Percentiles rank a stretch among this genome's conserved stretches.
Conservation (phyloP, 2,329 filamentous ascomycete genomes). For the Exophiala sp. region DNA sequence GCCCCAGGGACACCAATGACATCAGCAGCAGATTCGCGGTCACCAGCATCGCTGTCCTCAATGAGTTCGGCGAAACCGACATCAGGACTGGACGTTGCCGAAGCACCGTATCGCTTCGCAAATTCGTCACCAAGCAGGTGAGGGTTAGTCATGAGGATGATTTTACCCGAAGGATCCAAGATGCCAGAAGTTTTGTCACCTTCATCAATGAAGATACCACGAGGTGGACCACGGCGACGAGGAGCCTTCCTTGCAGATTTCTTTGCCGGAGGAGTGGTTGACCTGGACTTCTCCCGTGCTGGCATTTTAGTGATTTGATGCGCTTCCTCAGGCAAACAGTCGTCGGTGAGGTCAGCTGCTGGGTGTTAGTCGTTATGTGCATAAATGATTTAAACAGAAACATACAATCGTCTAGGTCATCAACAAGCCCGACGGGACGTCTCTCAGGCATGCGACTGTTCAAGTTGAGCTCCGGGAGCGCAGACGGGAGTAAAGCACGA, state of each 20-base stretch:
- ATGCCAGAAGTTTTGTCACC: slow-evolving; percentile 47
- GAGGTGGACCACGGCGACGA: slow-evolving; percentile 44
- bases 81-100: slow-evolving; percentile 25
- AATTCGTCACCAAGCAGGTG: slow-evolving; percentile 33
- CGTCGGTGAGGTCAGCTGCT: slow-evolving; percentile 27
- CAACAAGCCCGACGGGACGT: slow-evolving; percentile 10
- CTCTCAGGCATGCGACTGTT: slow-evolving; percentile 5
- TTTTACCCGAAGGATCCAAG: slow-evolving; percentile 47
- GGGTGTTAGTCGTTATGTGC: slow-evolving; percentile 20
- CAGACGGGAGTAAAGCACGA: slow-evolving; percentile 27
- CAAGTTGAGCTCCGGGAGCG: slow-evolving; percentile 20
- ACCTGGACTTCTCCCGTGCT: slow-evolving; percentile 10
- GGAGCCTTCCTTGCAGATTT: slow-evolving; percentile 37
- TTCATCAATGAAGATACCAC: slow-evolving; percentile 48
- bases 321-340: slow-evolving; percentile 44
- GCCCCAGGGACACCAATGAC: slow-evolving; percentile 47
- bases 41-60: slow-evolving; percentile 45
- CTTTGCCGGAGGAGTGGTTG: slow-evolving; percentile 11
- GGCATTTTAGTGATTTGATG: slow-evolving; percentile 57
- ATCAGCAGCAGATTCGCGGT: slow-evolving; percentile 13
- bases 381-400: slow-evolving; percentile 9
- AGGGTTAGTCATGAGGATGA: slow-evolving; percentile 47
- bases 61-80: slow-evolving; percentile 27
- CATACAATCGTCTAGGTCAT: slow-evolving; percentile 26
- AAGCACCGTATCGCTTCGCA: slow-evolving; percentile 36